Evolutionary conservation across 2,329 filamentous ascomycete species (phyloP).

Genomic region (Lecanicillium sp.): DNA sequence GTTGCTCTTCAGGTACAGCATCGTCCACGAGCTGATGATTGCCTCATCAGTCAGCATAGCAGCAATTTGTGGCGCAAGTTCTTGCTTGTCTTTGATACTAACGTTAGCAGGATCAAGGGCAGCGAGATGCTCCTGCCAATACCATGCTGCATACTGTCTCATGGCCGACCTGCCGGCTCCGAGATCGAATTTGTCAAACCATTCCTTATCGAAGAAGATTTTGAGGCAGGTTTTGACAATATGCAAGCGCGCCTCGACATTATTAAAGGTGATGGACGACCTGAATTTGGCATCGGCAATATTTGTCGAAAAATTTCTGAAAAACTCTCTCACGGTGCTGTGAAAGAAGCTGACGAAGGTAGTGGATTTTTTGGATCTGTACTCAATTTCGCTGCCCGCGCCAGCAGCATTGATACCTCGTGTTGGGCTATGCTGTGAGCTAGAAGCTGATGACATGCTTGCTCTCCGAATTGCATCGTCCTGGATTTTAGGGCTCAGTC

Average conservation of each 20-base stretch:
- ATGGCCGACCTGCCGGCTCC: slow-evolving; percentile 25
- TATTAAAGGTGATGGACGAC: slow-evolving; percentile 30
- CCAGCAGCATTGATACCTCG: slow-evolving; percentile 27
- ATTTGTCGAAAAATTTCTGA: slow-evolving; percentile 26
- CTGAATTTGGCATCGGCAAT: slow-evolving; percentile 13
- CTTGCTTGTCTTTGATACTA: slow-evolving; percentile 24
- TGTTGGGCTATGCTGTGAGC: slow-evolving; percentile 22
- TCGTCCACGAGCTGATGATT: slow-evolving; percentile 35
- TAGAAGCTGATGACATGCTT: slow-evolving; percentile 16
- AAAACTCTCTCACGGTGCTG: slow-evolving; percentile 34
- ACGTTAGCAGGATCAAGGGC: slow-evolving; percentile 27
- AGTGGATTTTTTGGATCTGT: slow-evolving; percentile 35
- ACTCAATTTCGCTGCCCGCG: slow-evolving; percentile 30
- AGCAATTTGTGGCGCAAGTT: slow-evolving; percentile 28
- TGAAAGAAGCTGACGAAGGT: slow-evolving; percentile 37
- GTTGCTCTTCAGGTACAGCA: slow-evolving; percentile 34
- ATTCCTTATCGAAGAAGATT: slow-evolving; percentile 31
- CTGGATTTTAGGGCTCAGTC: background rate
- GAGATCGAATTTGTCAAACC: slow-evolving; percentile 25
- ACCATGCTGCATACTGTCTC: slow-evolving; percentile 38
- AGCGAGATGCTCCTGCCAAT: slow-evolving; percentile 38
- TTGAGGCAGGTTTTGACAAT: slow-evolving; percentile 33
- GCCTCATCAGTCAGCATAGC: slow-evolving; percentile 32
- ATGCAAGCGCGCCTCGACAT: slow-evolving; percentile 28
- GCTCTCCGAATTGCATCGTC: slow-evolving; percentile 4